These are phyloP conservation scores for Curvularia eragrostidis DNA, from an alignment of 2,329 filamentous ascomycete genomes.

Conservation along the genomic window DNA sequence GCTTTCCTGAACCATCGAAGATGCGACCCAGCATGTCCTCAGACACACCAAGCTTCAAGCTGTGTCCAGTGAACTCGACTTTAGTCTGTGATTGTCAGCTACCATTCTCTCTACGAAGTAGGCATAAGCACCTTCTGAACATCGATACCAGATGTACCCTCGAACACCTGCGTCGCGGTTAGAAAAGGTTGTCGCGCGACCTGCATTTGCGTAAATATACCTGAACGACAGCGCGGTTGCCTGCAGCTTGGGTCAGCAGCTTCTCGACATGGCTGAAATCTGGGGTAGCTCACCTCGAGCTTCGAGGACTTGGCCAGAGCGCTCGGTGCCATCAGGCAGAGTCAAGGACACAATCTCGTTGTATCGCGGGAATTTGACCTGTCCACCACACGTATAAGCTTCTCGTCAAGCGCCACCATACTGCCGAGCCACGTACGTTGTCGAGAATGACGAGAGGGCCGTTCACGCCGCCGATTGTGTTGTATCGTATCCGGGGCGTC, in stretches of 20 bases:
- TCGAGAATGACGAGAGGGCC: constrained; percentile 97
- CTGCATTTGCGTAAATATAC: constrained; percentile 56
- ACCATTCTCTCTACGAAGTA: constrained; percentile 18
- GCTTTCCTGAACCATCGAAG: constrained; percentile 96
- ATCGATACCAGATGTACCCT: constrained; percentile 96
- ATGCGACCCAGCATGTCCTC: constrained; percentile 99
- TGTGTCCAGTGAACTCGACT: constrained; percentile 97
- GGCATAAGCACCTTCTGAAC: constrained; percentile 78
- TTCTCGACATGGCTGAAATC: not conserved
- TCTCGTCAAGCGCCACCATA: constrained; percentile 5
- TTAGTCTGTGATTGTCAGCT: constrained; percentile 69
- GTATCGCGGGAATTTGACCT: constrained; percentile 97
- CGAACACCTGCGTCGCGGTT: constrained; percentile 76
- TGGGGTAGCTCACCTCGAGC: constrained; percentile 75
- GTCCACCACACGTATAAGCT: constrained; percentile 36
- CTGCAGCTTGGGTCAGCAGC: constrained; percentile 56
- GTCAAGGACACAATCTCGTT: constrained; percentile 98
- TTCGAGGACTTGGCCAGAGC: constrained; percentile 95
- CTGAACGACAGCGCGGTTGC: constrained; percentile 93
- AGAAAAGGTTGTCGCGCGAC: constrained; percentile 21
- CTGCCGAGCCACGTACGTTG: constrained; percentile 69
- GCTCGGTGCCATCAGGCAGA: constrained; percentile 90
- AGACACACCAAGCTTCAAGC: constrained; percentile 96
- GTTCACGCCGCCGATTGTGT: constrained; percentile 98
- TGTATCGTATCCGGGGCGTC: constrained; percentile 84